Conservation (phyloP, 352 stramenopile species). For the Aphanomyces invadans region DNA sequence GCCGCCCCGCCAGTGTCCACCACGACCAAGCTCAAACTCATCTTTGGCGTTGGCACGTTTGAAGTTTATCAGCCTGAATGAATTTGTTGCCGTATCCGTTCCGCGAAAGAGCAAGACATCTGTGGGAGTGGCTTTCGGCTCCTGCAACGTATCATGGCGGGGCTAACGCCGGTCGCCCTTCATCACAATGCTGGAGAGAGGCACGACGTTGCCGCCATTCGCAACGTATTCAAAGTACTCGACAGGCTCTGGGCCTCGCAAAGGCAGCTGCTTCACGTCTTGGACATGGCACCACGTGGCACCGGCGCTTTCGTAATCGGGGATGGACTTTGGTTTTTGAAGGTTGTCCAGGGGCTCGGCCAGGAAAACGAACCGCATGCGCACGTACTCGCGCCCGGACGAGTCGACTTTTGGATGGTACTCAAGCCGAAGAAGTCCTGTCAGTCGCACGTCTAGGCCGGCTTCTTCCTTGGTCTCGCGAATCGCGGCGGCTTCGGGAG, state of each 20-base stretch:
- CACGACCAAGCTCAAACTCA: slow-evolving; percentile 55
- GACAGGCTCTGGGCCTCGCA: slow-evolving; percentile 63
- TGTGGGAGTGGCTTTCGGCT: no score
- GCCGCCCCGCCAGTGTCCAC: slow-evolving; percentile 43
- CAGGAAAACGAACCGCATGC: slow-evolving; percentile 83
- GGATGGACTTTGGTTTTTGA: slow-evolving; percentile 77
- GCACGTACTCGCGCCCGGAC: slow-evolving; percentile 57
- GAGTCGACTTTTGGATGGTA: slow-evolving; percentile 79
- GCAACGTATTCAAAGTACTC: slow-evolving; percentile 72
- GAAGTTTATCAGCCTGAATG: slow-evolving; percentile 57
- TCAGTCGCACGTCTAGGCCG: slow-evolving; percentile 71
- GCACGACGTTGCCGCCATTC: slow-evolving; percentile 58
- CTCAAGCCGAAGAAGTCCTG: slow-evolving; percentile 72
- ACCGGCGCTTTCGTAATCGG: slow-evolving; percentile 79
- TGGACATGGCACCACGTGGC: slow-evolving; percentile 70
- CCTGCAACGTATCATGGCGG: no score
- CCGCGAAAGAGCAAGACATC: no score
- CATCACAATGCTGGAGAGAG: slow-evolving; percentile 41
- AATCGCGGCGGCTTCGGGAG: slow-evolving; percentile 60
- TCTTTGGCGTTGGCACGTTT: slow-evolving; percentile 48
- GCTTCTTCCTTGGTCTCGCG: slow-evolving; percentile 83
- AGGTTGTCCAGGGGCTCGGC: slow-evolving; percentile 67
- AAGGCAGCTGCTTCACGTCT: slow-evolving; percentile 52
- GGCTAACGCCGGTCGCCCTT: slow-evolving; percentile 28
- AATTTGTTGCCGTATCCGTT: slow-evolving; percentile 8